Conservation (phyloP, 2,329 filamentous ascomycete genomes). For the Scolecobasidium constrictum region DNA sequence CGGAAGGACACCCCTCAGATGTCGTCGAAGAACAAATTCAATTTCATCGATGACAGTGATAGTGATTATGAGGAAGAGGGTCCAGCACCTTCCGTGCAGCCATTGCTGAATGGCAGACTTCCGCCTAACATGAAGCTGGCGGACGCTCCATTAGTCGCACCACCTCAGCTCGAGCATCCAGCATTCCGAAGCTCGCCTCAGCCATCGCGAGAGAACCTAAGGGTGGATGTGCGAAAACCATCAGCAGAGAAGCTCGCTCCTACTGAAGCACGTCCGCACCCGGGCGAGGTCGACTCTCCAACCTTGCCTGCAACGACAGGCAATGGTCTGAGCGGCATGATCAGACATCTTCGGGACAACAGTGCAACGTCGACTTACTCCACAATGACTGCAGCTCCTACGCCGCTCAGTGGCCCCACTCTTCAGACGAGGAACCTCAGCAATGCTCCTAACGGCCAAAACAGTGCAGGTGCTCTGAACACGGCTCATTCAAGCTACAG, state of each 20-base stretch:
- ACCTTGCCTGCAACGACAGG: not conserved
- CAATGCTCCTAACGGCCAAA: conserved; percentile 17
- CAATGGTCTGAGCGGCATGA: conserved; percentile 64
- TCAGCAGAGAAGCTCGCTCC: not conserved
- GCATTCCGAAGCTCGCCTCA: conserved; percentile 3
- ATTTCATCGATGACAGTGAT: conserved; percentile 21
- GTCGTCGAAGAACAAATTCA: conserved; percentile 23
- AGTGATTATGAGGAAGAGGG: conserved; percentile 28
- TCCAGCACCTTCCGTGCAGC: conserved; percentile 1
- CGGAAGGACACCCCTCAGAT: conserved; percentile 17
- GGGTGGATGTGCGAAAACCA: not conserved
- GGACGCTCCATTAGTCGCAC: not conserved
- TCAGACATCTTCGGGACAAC: conserved; percentile 70
- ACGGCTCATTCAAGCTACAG: conserved; percentile 37
- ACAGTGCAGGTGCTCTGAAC: conserved; percentile 24
- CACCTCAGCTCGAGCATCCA: not conserved
- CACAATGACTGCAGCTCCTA: conserved; percentile 32
- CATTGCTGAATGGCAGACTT: not conserved
- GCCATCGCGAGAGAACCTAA: not conserved
- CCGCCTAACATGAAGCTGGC: not conserved
- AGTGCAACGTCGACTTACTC: conserved; percentile 78
- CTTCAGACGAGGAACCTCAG: conserved; percentile 22
- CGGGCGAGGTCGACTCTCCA: not conserved
- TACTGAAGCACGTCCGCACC: not conserved
- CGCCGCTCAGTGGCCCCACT: conserved; percentile 19